Base-by-base conservation (phyloP, 768 basidiomycete genomes). In the Lyophyllum semitale region DNA sequence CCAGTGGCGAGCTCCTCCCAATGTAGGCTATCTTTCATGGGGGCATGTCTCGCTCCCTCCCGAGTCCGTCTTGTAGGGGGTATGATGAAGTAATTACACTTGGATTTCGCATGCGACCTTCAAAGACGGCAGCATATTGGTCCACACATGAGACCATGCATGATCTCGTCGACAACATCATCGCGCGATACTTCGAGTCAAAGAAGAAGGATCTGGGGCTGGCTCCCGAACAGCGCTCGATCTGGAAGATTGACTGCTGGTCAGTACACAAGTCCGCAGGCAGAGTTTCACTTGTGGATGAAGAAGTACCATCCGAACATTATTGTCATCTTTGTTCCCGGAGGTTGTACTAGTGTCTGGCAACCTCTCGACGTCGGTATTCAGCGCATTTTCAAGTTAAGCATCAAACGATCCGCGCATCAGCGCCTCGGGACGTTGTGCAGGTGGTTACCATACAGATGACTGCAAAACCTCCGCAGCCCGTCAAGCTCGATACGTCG, bases 291-390 rank as follows among this genome's bases (percentile, higher is more conserved):
- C 1, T 25, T 40, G 1, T 75, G 71, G 68, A 61, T 75, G 59
- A 48, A 54, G 22, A 45, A 43, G 2, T 48, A 59, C 7, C 66
- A 72, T 49, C 64, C 64, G 5, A 66, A 42, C 15, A 68, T 72
- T 48, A 63, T 69, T 9, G 7, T 72, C 15, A 44, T 56, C 25
- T 72, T 61, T 53, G 59, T 76, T 20, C 70, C 74, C 33, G 69
- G 68, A 9, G 67, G 72, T 11, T 68, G 66, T 51, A 76, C 74
- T 0, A 64, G 71, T 9, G 50, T 71, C 9, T 54, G 45, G 7
- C 72, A 73, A 55, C 68, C 70, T 9, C 70, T 65, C 33, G 70
- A 77, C 59, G 69, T 74, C 22, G 72, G 75, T 2, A 68, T 75
- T 35, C 77, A 78, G 58, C 60, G 68, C 0, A 63, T 64, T 11